Evolutionary conservation across 495 filamentous ascomycete genomes (phyloP).

Genomic region (Eremomyces bilateralis): DNA sequence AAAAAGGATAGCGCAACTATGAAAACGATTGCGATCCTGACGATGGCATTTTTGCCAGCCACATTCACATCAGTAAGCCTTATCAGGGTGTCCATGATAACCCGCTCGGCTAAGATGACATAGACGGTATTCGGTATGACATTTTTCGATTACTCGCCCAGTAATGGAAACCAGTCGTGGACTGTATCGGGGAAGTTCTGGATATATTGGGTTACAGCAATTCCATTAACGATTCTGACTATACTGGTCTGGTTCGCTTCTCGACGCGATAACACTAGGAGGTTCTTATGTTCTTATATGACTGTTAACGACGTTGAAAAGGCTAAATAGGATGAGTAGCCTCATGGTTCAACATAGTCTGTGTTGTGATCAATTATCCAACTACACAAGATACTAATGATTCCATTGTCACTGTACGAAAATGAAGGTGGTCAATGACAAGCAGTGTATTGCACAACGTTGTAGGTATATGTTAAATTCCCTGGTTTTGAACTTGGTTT

Average conservation of each 20-base stretch:
- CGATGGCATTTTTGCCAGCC: slow-evolving; percentile 22
- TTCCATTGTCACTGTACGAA: too few species aligned
- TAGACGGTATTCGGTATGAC: slow-evolving; percentile 1
- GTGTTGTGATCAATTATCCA: too few species aligned
- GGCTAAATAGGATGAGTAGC: too few species aligned
- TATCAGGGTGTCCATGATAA: not conserved
- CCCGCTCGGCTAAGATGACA: not conserved
- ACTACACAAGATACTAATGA: too few species aligned
- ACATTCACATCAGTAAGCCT: slow-evolving; percentile 14
- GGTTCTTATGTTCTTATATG: too few species aligned
- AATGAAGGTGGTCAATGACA: too few species aligned
- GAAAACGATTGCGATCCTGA: slow-evolving; percentile 23
- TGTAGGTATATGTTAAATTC: too few species aligned
- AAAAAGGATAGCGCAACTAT: slow-evolving; percentile 20
- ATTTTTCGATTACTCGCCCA: not conserved
- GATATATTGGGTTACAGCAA: slow-evolving; percentile 8
- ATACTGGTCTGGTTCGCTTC: not conserved
- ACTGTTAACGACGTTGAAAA: too few species aligned
- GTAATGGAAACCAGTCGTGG: slow-evolving; percentile 1
- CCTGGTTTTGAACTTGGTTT: too few species aligned
- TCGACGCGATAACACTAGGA: too few species aligned
- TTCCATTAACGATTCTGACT: slow-evolving; percentile 4
- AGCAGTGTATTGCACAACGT: too few species aligned
- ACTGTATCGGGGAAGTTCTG: slow-evolving; percentile 6
- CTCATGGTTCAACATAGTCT: too few species aligned